These are phyloP conservation scores for Fomitopsis pinicola DNA, from an alignment of 1,284 basidiomycete genomes.

Conservation along the genomic window DNA sequence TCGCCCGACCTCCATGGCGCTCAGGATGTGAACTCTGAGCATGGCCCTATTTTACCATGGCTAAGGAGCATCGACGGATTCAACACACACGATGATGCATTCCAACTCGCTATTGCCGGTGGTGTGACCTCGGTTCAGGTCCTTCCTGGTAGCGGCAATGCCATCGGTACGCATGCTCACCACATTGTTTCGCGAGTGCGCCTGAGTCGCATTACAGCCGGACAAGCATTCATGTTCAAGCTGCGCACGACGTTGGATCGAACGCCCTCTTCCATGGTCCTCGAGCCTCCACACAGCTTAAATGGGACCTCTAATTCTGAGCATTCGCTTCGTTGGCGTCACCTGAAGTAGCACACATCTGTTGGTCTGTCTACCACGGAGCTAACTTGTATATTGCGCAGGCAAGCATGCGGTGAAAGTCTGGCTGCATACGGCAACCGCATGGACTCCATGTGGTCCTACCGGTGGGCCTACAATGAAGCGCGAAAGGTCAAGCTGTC, in stretches of 20 bases:
- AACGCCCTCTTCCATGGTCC: constrained; percentile 40
- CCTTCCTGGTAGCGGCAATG: constrained; percentile 46
- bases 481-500: constrained; percentile 69
- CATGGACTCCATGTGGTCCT: constrained; percentile 62
- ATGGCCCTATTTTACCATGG: constrained; percentile 44
- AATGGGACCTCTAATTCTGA: constrained; percentile 29
- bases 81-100: constrained; percentile 41
- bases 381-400: constrained; percentile 19
- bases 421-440: constrained; percentile 38
- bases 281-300: constrained; percentile 41
- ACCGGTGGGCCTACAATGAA: constrained; percentile 59
- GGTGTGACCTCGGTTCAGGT: constrained; percentile 40
- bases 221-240: constrained; percentile 52
- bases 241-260: constrained; percentile 41
- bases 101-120: constrained; percentile 35
- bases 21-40: constrained; percentile 46
- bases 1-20: constrained; percentile 44
- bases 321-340: constrained; percentile 37
- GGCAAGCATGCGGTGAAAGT: constrained; percentile 61
- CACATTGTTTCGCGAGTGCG: not conserved
- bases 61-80: constrained; percentile 40
- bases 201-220: constrained; percentile 19
- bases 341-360: constrained; percentile 34
- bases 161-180: not conserved
- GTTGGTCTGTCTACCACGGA: not conserved